Evolutionary conservation across 2,329 filamentous ascomycete species (phyloP).

Genomic region (Pseudovirgaria hyperparasitica): DNA sequence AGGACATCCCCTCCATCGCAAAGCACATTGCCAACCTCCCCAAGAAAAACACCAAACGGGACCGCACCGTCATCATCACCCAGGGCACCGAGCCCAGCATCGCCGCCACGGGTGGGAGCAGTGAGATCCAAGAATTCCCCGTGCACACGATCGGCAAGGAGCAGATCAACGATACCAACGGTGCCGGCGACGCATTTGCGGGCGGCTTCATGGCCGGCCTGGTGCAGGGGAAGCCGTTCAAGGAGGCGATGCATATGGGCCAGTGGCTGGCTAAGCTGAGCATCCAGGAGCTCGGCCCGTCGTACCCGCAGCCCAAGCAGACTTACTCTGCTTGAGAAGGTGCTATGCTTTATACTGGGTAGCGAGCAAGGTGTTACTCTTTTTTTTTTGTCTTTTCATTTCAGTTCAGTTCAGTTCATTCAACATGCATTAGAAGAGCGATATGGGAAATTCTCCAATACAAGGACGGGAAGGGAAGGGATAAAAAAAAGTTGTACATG

Average conservation of each 20-base stretch:
- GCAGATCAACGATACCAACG: slow-evolving; percentile 90
- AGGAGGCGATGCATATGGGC: slow-evolving; percentile 74
- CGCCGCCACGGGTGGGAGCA: slow-evolving; percentile 54
- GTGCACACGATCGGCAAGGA: slow-evolving; percentile 67
- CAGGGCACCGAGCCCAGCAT: slow-evolving; percentile 89
- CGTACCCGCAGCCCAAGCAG: slow-evolving; percentile 43
- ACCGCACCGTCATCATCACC: slow-evolving; percentile 81
- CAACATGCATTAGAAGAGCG: too few relatives aligned
- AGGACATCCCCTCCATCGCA: slow-evolving; percentile 73
- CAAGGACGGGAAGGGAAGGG: too few relatives aligned
- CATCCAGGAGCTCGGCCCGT: slow-evolving; percentile 90
- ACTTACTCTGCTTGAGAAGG: too few relatives aligned
- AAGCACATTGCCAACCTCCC: slow-evolving; percentile 75
- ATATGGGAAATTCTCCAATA: too few relatives aligned
- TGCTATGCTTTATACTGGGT: too few relatives aligned
- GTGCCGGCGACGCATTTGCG: slow-evolving; percentile 92
- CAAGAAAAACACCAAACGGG: slow-evolving; percentile 79
- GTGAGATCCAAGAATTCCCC: slow-evolving; percentile 60
- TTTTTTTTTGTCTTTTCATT: too few relatives aligned
- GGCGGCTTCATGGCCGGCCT: slow-evolving; percentile 87
- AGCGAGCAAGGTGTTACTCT: too few relatives aligned
- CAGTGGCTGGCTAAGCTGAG: slow-evolving; percentile 92
- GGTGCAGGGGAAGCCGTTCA: slow-evolving; percentile 69
- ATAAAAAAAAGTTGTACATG: too few relatives aligned
- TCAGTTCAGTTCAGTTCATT: too few relatives aligned